Percentiles rank a stretch among this genome's conserved stretches.
These are phyloP conservation scores for Mucor piriformis DNA, from an alignment of 371 early-diverging fungal genomes.

Conservation along the genomic window DNA sequence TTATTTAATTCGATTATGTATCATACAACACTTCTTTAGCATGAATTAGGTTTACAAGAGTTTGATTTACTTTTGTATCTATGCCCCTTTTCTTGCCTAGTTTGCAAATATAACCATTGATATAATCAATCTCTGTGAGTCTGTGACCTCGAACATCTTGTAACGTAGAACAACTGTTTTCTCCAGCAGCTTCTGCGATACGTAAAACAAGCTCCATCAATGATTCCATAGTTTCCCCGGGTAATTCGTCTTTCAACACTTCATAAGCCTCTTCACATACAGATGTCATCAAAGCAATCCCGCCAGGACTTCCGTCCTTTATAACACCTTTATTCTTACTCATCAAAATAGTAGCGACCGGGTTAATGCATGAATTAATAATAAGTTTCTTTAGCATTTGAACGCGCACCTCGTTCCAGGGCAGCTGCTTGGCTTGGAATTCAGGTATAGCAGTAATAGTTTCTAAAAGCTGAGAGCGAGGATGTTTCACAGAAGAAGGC, in stretches of 20 bases:
- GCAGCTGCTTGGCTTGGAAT: conserved; percentile 25
- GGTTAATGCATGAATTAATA: conserved; percentile 63
- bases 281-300: conserved; percentile 19
- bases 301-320: conserved; percentile 16
- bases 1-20: neutral
- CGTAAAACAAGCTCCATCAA: conserved; percentile 27
- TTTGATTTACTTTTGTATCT: conserved; percentile 18
- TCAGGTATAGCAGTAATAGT: conserved; percentile 29
- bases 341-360: conserved; percentile 52
- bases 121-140: conserved; percentile 62
- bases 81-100: conserved; percentile 25
- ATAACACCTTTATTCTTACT: conserved; percentile 47
- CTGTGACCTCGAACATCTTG: conserved; percentile 49
- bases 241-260: conserved; percentile 29
- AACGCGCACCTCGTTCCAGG: conserved; percentile 43
- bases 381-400: conserved; percentile 59
- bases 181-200: conserved; percentile 34
- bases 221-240: conserved; percentile 26
- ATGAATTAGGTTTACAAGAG: conserved; percentile 34
- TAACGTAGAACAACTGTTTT: conserved; percentile 62
- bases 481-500: conserved; percentile 4
- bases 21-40: conserved; percentile 29
- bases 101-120: conserved; percentile 59
- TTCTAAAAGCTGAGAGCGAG: conserved; percentile 4
- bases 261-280: conserved; percentile 37